Evolutionary conservation across 805 yeast species (phyloP).

Genomic region (Wickerhamiella qilinensis): DNA sequence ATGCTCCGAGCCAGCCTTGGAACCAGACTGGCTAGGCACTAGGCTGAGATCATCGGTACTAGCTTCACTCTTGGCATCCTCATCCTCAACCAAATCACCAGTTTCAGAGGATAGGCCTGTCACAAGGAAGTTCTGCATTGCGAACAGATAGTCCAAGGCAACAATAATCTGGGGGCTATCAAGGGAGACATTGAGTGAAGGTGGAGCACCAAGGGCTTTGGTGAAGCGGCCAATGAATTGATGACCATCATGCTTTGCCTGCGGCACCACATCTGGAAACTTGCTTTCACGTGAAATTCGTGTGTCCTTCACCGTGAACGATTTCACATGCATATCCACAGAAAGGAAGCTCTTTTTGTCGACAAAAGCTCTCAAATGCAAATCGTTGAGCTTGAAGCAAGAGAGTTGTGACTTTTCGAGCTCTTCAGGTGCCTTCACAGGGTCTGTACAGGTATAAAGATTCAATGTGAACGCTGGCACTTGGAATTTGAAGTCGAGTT

Average conservation of each 20-base stretch:
- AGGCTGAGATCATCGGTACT: neutral
- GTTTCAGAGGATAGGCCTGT: slow-evolving; percentile 22
- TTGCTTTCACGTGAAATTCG: slow-evolving; percentile 46
- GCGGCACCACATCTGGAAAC: slow-evolving; percentile 71
- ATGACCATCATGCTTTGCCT: slow-evolving; percentile 38
- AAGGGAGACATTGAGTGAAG: slow-evolving; percentile 25
- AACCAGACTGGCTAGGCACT: neutral
- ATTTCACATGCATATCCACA: slow-evolving; percentile 46
- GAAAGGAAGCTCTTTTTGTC: slow-evolving; percentile 37
- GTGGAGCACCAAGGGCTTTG: slow-evolving; percentile 11
- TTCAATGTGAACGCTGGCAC: slow-evolving; percentile 30
- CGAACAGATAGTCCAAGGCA: slow-evolving; percentile 75
- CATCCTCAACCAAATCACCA: slow-evolving; percentile 7
- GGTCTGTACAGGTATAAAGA: slow-evolving; percentile 36
- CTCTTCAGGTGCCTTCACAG: slow-evolving; percentile 16
- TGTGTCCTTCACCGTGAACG: slow-evolving; percentile 66
- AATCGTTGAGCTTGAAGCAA: slow-evolving; percentile 40
- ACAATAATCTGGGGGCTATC: slow-evolving; percentile 69
- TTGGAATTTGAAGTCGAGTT: slow-evolving; percentile 8
- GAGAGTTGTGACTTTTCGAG: slow-evolving; percentile 28
- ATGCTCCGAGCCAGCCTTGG: neutral
- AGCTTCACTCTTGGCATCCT: slow-evolving; percentile 7
- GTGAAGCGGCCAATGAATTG: slow-evolving; percentile 47
- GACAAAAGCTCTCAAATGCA: slow-evolving; percentile 35
- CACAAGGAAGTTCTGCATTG: slow-evolving; percentile 49